These are phyloP conservation scores for Phoma sp. DNA, from an alignment of 2,329 filamentous ascomycete species.

Conservation along the genomic window DNA sequence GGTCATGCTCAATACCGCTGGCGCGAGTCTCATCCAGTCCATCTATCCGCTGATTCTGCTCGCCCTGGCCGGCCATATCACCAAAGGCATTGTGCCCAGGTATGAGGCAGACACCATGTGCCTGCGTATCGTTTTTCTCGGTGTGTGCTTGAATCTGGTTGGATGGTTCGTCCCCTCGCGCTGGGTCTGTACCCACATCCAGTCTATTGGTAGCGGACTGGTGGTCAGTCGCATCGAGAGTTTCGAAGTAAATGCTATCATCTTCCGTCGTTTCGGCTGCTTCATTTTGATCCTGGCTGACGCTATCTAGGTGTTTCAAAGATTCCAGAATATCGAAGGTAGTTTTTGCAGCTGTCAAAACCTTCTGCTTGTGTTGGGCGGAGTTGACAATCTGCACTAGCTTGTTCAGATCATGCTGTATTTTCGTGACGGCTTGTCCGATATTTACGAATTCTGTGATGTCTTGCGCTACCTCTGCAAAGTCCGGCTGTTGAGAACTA, in stretches of 20 bases:
- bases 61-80: not conserved
- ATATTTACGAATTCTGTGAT: not conserved
- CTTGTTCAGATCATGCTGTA: not conserved
- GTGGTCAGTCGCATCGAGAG: not conserved
- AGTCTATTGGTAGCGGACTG: not conserved
- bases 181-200: not conserved
- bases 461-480: not conserved
- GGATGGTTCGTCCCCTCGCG: not conserved
- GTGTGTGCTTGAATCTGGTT: not conserved
- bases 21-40: no score
- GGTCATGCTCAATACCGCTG: no score
- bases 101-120: not conserved
- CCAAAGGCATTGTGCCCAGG: not conserved
- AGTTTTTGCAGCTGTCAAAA: not conserved
- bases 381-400: not conserved
- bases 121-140: not conserved
- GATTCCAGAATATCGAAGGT: not conserved
- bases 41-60: no score
- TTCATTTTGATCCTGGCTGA: no score
- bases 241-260: slow-evolving; percentile 3
- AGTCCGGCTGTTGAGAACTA: no score
- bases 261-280: not conserved
- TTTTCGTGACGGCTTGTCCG: not conserved
- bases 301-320: not conserved
- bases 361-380: not conserved